Percentiles rank a stretch among this genome's conserved stretches.
Conservation (phyloP, 2,329 filamentous ascomycete species). For the Daldinia sp. region DNA sequence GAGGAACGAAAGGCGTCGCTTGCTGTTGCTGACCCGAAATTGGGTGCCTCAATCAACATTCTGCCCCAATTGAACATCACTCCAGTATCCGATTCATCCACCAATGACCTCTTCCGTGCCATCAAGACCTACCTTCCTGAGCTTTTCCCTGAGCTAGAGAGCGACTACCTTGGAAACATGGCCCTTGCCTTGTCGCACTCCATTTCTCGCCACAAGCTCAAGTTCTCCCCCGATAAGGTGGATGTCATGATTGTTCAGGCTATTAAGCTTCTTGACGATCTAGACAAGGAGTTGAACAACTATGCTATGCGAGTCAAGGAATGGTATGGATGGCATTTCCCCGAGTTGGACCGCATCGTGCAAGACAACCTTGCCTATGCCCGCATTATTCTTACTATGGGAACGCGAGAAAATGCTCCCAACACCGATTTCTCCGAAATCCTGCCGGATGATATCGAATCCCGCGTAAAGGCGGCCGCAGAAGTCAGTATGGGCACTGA, state of each 20-base stretch:
- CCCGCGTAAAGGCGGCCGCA: conserved; percentile 88
- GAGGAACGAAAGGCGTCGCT: conserved; percentile 97
- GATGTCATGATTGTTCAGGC: conserved; percentile 99
- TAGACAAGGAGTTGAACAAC: conserved; percentile 98
- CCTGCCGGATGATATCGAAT: conserved; percentile 93
- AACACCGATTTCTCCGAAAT: conserved; percentile 85
- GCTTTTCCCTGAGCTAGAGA: conserved; percentile 86
- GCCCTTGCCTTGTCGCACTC: conserved; percentile 96
- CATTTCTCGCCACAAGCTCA: conserved; percentile 95
- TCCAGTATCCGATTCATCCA: conserved; percentile 80
- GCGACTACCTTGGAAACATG: conserved; percentile 91
- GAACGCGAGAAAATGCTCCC: conserved; percentile 83
- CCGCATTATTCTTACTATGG: conserved; percentile 85
- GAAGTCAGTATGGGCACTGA: conserved; percentile 99
- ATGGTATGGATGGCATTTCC: conserved; percentile 99
- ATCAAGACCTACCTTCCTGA: conserved; percentile 91
- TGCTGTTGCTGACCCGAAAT: conserved; percentile 91
- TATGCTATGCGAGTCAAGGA: conserved; percentile 99
- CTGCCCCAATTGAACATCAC: conserved; percentile 87
- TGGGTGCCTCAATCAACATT: conserved; percentile 91
- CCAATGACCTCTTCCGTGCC: conserved; percentile 89
- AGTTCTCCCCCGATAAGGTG: conserved; percentile 98
- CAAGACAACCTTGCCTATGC: conserved; percentile 97
- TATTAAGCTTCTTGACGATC: conserved; percentile 89
- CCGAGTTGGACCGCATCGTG: conserved; percentile 94